These are phyloP conservation scores for Podospora comata DNA, from an alignment of 495 filamentous ascomycete species.

Conservation along the genomic window DNA sequence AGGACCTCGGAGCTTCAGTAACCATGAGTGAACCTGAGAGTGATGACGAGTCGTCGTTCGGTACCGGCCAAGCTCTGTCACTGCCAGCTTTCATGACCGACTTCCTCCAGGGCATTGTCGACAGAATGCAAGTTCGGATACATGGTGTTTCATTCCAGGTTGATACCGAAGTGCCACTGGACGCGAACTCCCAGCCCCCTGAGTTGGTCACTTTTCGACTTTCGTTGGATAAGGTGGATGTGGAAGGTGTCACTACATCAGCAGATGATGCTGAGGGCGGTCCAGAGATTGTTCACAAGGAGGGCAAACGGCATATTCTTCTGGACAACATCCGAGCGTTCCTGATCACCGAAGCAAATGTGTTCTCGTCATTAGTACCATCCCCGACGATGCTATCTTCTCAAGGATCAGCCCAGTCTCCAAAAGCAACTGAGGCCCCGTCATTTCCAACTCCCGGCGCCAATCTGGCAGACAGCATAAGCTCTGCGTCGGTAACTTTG, in stretches of 20 bases:
- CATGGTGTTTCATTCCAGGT: conserved; percentile 54
- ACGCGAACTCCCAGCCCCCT: conserved; percentile 48
- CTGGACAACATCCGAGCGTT: conserved; percentile 60
- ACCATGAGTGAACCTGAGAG: conserved; percentile 57
- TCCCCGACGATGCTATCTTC: conserved; percentile 62
- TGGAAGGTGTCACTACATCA: conserved; percentile 59
- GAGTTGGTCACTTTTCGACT: conserved; percentile 63
- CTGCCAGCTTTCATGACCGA: conserved; percentile 78
- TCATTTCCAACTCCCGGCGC: conserved; percentile 14
- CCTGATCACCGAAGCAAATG: conserved; percentile 67
- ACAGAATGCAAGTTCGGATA: conserved; percentile 71
- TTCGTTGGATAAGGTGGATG: conserved; percentile 60
- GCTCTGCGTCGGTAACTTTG: conserved; percentile 20
- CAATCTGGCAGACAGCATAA: conserved; percentile 21
- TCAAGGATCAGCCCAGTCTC: conserved; percentile 46
- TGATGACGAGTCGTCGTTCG: conserved; percentile 63
- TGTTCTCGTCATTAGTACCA: conserved; percentile 64
- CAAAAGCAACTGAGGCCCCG: conserved; percentile 26
- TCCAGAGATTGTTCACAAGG: conserved; percentile 39
- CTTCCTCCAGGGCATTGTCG: conserved; percentile 77
- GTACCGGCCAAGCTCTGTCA: conserved; percentile 68
- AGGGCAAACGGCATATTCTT: conserved; percentile 63
- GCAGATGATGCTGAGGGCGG: conserved; percentile 30
- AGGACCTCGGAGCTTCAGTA: conserved; percentile 57
- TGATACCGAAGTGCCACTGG: conserved; percentile 62